phyloP scores from a whole-genome alignment of 352 stramenopile genomes.

The Phytophthora europaea region DNA sequence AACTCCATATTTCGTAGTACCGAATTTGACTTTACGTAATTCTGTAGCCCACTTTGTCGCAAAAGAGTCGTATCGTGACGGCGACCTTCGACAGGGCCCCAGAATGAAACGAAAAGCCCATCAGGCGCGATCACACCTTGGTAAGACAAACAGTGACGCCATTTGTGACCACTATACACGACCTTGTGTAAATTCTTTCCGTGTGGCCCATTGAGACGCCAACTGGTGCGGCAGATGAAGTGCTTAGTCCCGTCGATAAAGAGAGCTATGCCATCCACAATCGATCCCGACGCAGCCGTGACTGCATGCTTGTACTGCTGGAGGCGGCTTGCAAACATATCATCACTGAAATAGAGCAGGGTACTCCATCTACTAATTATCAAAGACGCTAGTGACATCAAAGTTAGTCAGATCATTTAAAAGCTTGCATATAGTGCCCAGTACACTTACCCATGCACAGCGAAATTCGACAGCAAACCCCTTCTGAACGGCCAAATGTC shows the following conservation, averaged over 20 bases:
- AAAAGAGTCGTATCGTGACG: background rate
- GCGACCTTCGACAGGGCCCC: background rate
- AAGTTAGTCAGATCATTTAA: too few relatives aligned
- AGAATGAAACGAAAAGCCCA: conserved; percentile 4
- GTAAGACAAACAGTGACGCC: conserved; percentile 1
- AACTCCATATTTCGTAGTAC: conserved; percentile 7
- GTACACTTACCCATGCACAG: background rate
- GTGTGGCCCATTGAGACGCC: background rate
- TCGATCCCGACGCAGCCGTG: background rate
- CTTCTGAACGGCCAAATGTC: conserved; percentile 3
- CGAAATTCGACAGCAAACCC: background rate
- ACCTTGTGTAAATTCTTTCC: conserved; percentile 1
- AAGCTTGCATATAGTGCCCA: too few relatives aligned
- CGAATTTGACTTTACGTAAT: background rate
- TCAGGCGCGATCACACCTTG: background rate
- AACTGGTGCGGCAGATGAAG: conserved; percentile 10
- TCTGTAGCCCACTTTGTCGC: background rate
- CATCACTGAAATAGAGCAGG: background rate
- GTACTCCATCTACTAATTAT: too few relatives aligned
- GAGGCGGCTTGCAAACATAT: background rate
- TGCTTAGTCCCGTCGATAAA: conserved; percentile 10
- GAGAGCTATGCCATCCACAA: background rate
- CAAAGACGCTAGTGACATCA: too few relatives aligned
- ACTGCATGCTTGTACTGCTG: conserved; percentile 4
- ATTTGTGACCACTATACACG: background rate